These are phyloP conservation scores for Termitomyces sp. DNA, from an alignment of 768 basidiomycete genomes.

Conservation along the genomic window DNA sequence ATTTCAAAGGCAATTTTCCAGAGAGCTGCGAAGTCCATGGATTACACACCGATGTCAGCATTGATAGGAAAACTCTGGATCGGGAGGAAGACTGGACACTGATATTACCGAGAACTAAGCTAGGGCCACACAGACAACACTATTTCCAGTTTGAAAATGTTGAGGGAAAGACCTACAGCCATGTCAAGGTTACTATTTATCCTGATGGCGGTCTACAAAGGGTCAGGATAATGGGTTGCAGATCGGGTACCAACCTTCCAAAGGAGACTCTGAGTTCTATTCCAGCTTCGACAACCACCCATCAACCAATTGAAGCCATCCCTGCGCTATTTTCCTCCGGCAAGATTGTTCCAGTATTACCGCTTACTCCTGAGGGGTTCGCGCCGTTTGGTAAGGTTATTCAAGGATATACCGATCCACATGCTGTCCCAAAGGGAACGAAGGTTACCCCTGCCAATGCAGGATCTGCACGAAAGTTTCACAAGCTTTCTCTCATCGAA, in stretches of 20 bases:
- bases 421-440: slow-evolving; percentile 61
- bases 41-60: slow-evolving; percentile 28
- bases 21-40: slow-evolving; percentile 81
- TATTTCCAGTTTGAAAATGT: slow-evolving; percentile 79
- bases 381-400: slow-evolving; percentile 86
- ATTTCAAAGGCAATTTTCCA: slow-evolving; percentile 96
- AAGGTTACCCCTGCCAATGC: slow-evolving; percentile 82
- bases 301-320: not conserved
- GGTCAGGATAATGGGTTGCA: slow-evolving; percentile 74
- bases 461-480: slow-evolving; percentile 89
- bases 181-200: slow-evolving; percentile 83
- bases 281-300: slow-evolving; percentile 3
- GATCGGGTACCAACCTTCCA: slow-evolving; percentile 14
- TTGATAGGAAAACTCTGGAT: slow-evolving; percentile 31
- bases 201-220: slow-evolving; percentile 97
- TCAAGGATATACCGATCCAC: slow-evolving; percentile 73
- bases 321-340: not conserved
- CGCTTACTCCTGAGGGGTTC: slow-evolving; percentile 84
- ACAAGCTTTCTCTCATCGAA: slow-evolving; percentile 74
- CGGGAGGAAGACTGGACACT: slow-evolving; percentile 60
- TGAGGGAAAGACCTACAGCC: slow-evolving; percentile 57
- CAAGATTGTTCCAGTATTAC: slow-evolving; percentile 46
- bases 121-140: slow-evolving; percentile 88
- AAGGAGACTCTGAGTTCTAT: not conserved
- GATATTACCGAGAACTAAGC: slow-evolving; percentile 70